Evolutionary conservation across 1,284 basidiomycete genomes (phyloP), one percentile per base, ranked within the genome.

Genomic region (Irpex sp.): DNA sequence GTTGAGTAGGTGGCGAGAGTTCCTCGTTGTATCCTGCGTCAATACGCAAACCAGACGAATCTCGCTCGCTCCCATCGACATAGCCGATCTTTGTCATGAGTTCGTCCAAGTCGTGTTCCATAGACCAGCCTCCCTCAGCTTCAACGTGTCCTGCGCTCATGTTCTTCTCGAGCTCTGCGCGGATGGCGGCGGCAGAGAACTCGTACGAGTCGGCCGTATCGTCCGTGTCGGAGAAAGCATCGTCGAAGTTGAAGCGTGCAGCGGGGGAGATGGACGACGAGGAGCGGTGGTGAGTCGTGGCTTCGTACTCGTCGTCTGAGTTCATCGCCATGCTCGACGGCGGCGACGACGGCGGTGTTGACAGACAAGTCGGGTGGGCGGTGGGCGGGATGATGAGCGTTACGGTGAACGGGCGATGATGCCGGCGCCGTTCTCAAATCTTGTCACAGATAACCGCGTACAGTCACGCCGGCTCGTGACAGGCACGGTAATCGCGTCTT

Each of bases 171-270:
- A 90, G 71, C 60, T 89, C 87, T 60, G 81, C 73, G 35, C 86
- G 82, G 61, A 90, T 79, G 33, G 77, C 75, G 54, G 81, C 80
- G 4, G 83, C 75, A 14, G 78, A 82, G 75, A 90, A 88, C 52
- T 81, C 77, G 68, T 78, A 80, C 28, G 71, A 74, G 7, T 71
- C 63, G 45, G 73, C 69, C 57, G 79, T 75, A 61, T 83, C 81
- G 18, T 88, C 88, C 19, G 71, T 74, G 56, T 84, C 82, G 19
- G 79, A 79, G 73, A 90, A 90, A 21, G 86, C 84, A 70, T 91
- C 90, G 73, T 90, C 88, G 54, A 87, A 72, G 65, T 81, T 75
- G 62, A 87, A 71, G 19, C 47, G 21, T 37, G 55, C 60, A 35
- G 56, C 45, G 36, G 60, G 28, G 1, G 59, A 45, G 8, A 64